phyloP scores from a whole-genome alignment of 2,329 filamentous ascomycete genomes.

The Myriosclerotinia duriaeana region DNA sequence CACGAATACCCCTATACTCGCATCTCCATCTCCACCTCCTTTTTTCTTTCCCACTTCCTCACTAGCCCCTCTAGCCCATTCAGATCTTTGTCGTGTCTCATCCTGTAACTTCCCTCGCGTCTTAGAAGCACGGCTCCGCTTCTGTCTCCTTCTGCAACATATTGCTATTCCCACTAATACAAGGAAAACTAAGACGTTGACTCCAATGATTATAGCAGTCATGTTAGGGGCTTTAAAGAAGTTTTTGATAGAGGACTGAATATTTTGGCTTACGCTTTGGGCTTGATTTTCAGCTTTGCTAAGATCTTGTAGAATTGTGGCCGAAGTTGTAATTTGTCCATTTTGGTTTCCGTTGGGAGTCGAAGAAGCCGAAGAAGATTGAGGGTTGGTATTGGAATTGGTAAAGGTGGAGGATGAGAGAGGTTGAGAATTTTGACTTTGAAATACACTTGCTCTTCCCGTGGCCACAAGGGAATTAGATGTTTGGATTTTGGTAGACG shows the following conservation, averaged over 20 bases:
- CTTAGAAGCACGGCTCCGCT: neutral
- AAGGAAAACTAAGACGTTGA: neutral
- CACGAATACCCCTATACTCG: neutral
- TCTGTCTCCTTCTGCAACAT: conserved; percentile 1
- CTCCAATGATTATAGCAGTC: neutral
- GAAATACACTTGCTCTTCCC: neutral
- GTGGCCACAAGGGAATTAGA: neutral
- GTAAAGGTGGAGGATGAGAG: neutral
- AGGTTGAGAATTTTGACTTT: neutral
- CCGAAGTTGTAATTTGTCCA: neutral
- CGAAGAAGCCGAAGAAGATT: neutral
- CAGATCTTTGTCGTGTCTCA: neutral
- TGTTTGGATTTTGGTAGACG: neutral
- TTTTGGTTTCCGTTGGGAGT: neutral
- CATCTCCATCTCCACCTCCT: neutral
- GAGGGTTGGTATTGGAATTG: neutral
- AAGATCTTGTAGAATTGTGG: no score
- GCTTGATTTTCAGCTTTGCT: neutral
- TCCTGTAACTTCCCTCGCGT: neutral
- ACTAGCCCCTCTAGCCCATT: neutral
- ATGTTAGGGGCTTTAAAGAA: neutral
- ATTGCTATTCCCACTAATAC: neutral
- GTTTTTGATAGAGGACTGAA: neutral
- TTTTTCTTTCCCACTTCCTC: neutral
- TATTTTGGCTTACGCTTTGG: neutral